Conservation (phyloP, 2,329 filamentous ascomycete species). For the Phialemonium atrogriseum region DNA sequence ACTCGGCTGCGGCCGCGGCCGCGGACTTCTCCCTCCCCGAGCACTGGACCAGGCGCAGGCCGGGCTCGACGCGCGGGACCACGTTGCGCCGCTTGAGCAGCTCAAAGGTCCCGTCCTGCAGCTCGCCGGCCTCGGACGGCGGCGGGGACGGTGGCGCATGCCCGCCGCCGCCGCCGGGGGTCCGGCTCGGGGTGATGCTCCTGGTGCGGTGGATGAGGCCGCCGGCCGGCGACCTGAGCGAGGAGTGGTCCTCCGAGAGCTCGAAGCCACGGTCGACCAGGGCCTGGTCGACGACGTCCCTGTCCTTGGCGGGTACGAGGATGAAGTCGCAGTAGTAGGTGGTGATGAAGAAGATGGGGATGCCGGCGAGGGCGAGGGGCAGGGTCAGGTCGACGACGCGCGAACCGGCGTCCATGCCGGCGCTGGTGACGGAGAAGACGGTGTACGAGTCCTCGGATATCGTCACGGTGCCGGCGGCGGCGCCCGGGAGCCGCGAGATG, state of each 20-base stretch:
- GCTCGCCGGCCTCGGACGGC: constrained; percentile 67
- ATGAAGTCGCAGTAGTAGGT: constrained; percentile 98
- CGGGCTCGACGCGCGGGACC: constrained; percentile 59
- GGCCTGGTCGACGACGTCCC: constrained; percentile 65
- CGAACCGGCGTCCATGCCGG: constrained; percentile 84
- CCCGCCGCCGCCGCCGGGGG: constrained; percentile 12
- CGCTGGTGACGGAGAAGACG: constrained; percentile 81
- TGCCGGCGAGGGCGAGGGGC: constrained; percentile 82
- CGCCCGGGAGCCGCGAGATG: constrained; percentile 52
- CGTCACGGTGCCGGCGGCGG: constrained; percentile 47
- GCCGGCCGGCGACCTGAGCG: constrained; percentile 51
- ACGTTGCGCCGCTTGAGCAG: constrained; percentile 74
- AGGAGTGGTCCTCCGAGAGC: constrained; percentile 63
- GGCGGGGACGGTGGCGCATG: constrained; percentile 59
- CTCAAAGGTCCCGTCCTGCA: constrained; percentile 75
- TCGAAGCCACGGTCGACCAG: constrained; percentile 75
- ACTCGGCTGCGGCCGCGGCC: constrained; percentile 20
- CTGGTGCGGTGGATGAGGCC: constrained; percentile 23
- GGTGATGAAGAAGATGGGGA: constrained; percentile 97
- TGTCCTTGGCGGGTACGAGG: constrained; percentile 70
- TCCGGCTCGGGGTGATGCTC: constrained; percentile 21
- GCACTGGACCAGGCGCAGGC: constrained; percentile 71
- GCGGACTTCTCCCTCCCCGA: constrained; percentile 52
- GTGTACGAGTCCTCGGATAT: constrained; percentile 80
- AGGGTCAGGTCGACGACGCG: constrained; percentile 87